Conservation (phyloP, 106 monocot species). For the Apostasia shenzhenica region DNA sequence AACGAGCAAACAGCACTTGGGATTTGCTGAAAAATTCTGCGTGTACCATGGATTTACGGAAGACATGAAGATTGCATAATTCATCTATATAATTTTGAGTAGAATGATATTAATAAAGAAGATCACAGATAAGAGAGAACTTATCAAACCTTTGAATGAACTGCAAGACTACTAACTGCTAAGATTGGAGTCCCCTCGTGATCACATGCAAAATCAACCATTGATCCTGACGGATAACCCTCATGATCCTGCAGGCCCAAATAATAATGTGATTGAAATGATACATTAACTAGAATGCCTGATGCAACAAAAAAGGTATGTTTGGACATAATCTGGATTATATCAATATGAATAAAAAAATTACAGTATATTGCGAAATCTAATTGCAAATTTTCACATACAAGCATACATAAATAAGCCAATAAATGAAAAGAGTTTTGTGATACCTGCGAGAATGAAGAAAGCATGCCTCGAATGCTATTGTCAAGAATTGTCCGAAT, state of each 20-base stretch:
- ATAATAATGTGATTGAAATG: neutral
- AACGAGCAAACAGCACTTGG: conserved; percentile 88
- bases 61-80: neutral
- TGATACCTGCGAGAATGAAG: conserved; percentile 65
- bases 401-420: neutral
- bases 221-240: conserved; percentile 88
- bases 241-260: conserved; percentile 42
- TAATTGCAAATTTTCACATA: too few relatives aligned
- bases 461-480: conserved; percentile 51
- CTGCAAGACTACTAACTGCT: conserved; percentile 80
- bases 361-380: too few relatives aligned
- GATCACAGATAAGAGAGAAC: neutral
- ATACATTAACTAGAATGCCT: too few relatives aligned
- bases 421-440: neutral
- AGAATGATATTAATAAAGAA: neutral
- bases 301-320: too few relatives aligned
- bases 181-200: conserved; percentile 71
- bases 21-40: conserved; percentile 80
- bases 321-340: too few relatives aligned
- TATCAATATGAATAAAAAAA: too few relatives aligned
- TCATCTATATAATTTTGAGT: neutral
- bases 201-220: conserved; percentile 92
- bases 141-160: conserved; percentile 75
- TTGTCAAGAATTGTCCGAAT: conserved; percentile 48
- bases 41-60: neutral